Base-by-base conservation (phyloP, 306 rosid genomes). In the Nissolia schottii region DNA sequence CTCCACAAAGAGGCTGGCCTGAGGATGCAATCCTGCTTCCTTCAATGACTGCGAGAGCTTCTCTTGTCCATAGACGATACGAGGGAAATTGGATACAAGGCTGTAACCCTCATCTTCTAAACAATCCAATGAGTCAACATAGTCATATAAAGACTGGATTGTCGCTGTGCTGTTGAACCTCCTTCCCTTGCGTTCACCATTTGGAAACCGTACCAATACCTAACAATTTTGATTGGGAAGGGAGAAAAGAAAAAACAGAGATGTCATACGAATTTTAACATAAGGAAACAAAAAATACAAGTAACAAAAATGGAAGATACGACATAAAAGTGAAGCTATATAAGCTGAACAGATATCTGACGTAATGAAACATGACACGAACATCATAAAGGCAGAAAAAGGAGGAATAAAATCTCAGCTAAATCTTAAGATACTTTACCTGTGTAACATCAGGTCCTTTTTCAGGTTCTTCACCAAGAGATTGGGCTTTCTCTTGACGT, bases 1-100 rank as follows among this genome's bases (percentile, higher is more conserved):
- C 80, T 83, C 87, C 68, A 83, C 84, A 71, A 83, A 83, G 32
- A 83, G 63, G 67, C 87, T 83, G 60, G 84, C 87, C 82, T 83
- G 87, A 77, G 99, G 99, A 83, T 95, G 97, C 82, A 95, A 85
- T 59, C 97, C 96, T 10, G 96, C 96, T 77, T 95, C 99, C 81
- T 88, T 87, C 91, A 95, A 82, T 72, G 97, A 79, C 67, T 78
- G 37, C 1, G 81, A 45, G 38, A 83, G 70, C 74, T 88, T 95
- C 49, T 91, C 97, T 16, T 83, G 73, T 22, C 93, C 97, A 54
- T 88, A 95, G 66, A 85, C 81, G 28, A 85, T 86, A 29, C 99
- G 89, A 51, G 99, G 99, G 67, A 95, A 95, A 83, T 87, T 95
- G 3, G 99, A 91, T 41, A 95, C 97, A 6, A 95, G 88, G 74